Percentiles rank a stretch among this genome's conserved stretches.
These are phyloP conservation scores for Claviceps spartinae DNA, from an alignment of 2,329 filamentous ascomycete genomes.

Conservation along the genomic window DNA sequence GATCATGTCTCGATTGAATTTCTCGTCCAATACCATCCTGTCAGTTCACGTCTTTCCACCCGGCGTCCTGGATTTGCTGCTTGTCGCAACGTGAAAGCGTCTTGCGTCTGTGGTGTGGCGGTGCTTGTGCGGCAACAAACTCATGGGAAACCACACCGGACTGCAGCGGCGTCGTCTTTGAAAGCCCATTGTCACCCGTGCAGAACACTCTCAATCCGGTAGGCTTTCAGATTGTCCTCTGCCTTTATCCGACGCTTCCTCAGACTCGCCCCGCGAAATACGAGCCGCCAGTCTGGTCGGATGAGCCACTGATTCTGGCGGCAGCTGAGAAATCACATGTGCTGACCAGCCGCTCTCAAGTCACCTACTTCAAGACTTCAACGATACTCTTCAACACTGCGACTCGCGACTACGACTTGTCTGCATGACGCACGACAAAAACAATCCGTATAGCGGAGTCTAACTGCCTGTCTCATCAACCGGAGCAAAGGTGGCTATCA, in stretches of 20 bases:
- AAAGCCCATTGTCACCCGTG: background rate
- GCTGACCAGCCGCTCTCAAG: background rate
- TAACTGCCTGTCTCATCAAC: background rate
- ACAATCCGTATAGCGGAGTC: background rate
- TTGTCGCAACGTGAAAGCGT: conserved; percentile 3
- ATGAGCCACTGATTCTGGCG: conserved; percentile 1
- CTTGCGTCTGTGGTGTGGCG: conserved; percentile 3
- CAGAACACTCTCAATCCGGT: conserved; percentile 13
- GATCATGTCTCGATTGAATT: conserved; percentile 26
- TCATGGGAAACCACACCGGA: background rate
- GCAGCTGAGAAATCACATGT: background rate
- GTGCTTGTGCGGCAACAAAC: conserved; percentile 2
- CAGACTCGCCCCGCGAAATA: background rate
- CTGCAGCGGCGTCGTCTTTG: background rate
- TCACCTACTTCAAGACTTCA: background rate
- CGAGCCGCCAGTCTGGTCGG: background rate
- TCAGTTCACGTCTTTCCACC: background rate
- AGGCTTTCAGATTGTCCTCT: background rate
- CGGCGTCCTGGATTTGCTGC: background rate
- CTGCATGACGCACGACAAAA: background rate
- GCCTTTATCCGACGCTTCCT: background rate
- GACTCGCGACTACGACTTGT: background rate
- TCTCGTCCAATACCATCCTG: conserved; percentile 3
- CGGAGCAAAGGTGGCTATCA: background rate
- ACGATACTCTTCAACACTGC: background rate